Evolutionary conservation across 2,329 filamentous ascomycete species (phyloP).

Genomic region (Pyrenophora seminiperda): DNA sequence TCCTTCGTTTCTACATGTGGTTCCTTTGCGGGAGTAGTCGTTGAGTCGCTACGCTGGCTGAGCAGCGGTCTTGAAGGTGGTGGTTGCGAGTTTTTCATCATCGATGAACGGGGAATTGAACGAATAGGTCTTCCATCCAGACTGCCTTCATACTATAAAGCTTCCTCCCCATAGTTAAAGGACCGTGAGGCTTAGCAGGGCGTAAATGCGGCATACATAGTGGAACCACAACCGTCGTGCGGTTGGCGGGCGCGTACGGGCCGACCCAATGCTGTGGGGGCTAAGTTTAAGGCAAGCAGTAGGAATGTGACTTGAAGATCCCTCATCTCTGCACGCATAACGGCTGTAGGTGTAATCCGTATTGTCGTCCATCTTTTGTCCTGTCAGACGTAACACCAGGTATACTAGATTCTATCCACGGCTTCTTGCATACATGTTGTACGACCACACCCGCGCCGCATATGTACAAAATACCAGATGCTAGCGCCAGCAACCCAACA

Average conservation of each 20-base stretch:
- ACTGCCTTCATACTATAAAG: not conserved
- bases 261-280: too few relatives aligned
- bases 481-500: too few relatives aligned
- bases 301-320: too few relatives aligned
- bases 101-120: not conserved
- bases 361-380: too few relatives aligned
- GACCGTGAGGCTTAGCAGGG: conserved; percentile 1
- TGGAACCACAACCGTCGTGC: not conserved
- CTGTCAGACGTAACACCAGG: too few relatives aligned
- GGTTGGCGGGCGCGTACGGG: not conserved
- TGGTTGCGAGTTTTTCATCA: conserved; percentile 1
- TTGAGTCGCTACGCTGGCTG: not conserved
- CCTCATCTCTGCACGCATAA: too few relatives aligned
- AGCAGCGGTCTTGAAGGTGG: conserved; percentile 2
- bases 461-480: too few relatives aligned
- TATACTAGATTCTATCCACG: too few relatives aligned
- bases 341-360: too few relatives aligned
- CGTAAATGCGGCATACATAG: not conserved
- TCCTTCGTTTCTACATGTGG: not conserved
- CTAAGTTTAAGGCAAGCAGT: too few relatives aligned
- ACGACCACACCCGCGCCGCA: too few relatives aligned
- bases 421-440: too few relatives aligned
- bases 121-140: not conserved
- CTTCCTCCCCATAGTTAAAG: not conserved
- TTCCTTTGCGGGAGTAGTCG: not conserved